Conservation (phyloP, 495 filamentous ascomycete genomes). For the Podospora conica region DNA sequence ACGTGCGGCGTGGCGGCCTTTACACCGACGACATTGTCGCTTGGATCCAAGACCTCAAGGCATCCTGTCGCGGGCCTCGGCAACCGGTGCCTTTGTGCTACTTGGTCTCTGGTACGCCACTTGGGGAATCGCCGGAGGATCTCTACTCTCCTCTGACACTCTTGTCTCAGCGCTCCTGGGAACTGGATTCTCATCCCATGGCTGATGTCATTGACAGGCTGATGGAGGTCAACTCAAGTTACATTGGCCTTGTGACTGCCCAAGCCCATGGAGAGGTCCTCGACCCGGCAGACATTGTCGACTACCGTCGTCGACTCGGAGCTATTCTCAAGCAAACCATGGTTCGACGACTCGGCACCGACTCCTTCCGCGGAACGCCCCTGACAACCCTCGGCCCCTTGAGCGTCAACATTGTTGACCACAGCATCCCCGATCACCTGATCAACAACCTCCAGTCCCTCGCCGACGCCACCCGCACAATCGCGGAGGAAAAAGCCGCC, state of each 20-base stretch:
- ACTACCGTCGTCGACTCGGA: conserved; percentile 16
- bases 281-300: not conserved
- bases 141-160: conserved; percentile 10
- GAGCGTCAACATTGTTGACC: conserved; percentile 22
- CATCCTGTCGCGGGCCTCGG: not conserved
- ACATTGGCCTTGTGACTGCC: too few relatives aligned
- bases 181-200: conserved; percentile 3
- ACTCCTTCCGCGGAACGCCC: conserved; percentile 16
- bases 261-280: conserved; percentile 10
- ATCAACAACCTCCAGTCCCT: conserved; percentile 1
- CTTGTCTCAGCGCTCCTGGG: conserved; percentile 13
- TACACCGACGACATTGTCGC: not conserved
- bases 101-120: conserved; percentile 26
- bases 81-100: conserved; percentile 12
- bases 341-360: conserved; percentile 23
- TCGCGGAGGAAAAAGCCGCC: not conserved
- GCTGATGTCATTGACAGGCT: too few relatives aligned
- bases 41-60: conserved; percentile 22
- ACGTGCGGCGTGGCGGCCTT: not conserved
- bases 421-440: conserved; percentile 8
- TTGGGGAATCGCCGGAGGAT: conserved; percentile 16
- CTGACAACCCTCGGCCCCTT: conserved; percentile 21
- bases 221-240: too few relatives aligned
- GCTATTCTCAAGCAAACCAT: conserved; percentile 16
- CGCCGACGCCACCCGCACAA: not conserved